A percentile compares a stretch with the other conserved stretches of the same genome.
phyloP scores from a whole-genome alignment of 192 early-diverging fungal species.

The Backusella morwellensis region DNA sequence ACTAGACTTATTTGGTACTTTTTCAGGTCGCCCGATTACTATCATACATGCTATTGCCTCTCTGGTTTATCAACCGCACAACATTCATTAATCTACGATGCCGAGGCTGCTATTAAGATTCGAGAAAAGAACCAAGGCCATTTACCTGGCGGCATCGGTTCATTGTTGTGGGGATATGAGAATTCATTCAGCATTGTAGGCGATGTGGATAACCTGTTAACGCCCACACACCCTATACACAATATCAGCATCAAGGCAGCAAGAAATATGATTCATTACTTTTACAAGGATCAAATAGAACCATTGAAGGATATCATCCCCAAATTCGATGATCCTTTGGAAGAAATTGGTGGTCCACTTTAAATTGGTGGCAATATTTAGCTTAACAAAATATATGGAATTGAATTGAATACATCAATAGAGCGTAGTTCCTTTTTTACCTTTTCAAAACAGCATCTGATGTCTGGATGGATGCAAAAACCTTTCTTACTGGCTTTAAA shows the following conservation, averaged over 20 bases:
- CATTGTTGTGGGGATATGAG: constrained; percentile 38
- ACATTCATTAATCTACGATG: constrained; percentile 58
- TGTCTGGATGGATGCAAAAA: too few species aligned
- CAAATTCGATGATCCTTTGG: constrained; percentile 17
- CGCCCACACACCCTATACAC: constrained; percentile 70
- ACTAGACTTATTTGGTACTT: neutral
- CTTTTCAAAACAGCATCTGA: too few species aligned
- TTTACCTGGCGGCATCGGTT: constrained; percentile 35
- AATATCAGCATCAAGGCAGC: constrained; percentile 58
- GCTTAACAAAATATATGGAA: too few species aligned
- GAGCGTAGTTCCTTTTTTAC: too few species aligned
- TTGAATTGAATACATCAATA: too few species aligned
- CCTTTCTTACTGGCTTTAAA: neutral
- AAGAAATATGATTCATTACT: constrained; percentile 44
- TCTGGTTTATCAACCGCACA: constrained; percentile 85
- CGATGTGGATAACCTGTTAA: constrained; percentile 46
- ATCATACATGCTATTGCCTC: constrained; percentile 94
- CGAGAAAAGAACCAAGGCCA: constrained; percentile 27
- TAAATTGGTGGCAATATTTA: neutral
- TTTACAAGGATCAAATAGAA: constrained; percentile 38
- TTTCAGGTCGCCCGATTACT: constrained; percentile 71
- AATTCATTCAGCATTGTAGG: constrained; percentile 43
- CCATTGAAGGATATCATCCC: constrained; percentile 18
- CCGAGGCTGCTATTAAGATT: constrained; percentile 6
- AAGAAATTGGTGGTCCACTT: neutral